These are phyloP conservation scores for Huntiella abstrusa DNA, from an alignment of 2,329 filamentous ascomycete genomes.

Conservation along the genomic window DNA sequence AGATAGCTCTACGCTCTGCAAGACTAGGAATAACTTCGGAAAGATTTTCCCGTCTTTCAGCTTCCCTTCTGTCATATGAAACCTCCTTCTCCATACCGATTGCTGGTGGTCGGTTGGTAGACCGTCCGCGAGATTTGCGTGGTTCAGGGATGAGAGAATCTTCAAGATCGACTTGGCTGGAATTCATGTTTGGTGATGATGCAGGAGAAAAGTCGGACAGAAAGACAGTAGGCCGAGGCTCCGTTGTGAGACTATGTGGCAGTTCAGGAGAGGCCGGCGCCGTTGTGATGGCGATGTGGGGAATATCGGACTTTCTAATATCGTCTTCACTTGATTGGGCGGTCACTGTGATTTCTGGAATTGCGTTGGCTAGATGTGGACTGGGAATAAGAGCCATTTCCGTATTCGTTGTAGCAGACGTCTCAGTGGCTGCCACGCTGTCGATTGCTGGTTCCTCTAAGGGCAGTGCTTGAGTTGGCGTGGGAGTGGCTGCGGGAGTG, in stretches of 20 bases:
- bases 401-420: neutral
- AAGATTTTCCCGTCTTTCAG: constrained; percentile 58
- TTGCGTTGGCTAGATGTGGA: neutral
- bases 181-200: neutral
- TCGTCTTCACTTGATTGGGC: neutral
- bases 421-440: neutral
- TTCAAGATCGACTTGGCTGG: neutral
- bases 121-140: neutral
- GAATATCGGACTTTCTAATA: neutral
- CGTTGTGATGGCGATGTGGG: neutral
- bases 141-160: neutral
- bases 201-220: constrained; percentile 1
- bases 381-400: neutral
- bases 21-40: constrained; percentile 43
- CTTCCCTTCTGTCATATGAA: constrained; percentile 69
- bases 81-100: constrained; percentile 50
- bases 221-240: neutral
- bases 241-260: neutral
- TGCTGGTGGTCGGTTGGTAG: neutral
- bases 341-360: constrained; percentile 1
- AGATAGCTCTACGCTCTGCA: constrained; percentile 53
- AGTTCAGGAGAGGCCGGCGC: neutral
- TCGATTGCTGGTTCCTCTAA: no score
- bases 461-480: neutral
- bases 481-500: neutral